These are phyloP conservation scores for Aspergillus neoniger DNA, from an alignment of 2,329 filamentous ascomycete species.

Conservation along the genomic window DNA sequence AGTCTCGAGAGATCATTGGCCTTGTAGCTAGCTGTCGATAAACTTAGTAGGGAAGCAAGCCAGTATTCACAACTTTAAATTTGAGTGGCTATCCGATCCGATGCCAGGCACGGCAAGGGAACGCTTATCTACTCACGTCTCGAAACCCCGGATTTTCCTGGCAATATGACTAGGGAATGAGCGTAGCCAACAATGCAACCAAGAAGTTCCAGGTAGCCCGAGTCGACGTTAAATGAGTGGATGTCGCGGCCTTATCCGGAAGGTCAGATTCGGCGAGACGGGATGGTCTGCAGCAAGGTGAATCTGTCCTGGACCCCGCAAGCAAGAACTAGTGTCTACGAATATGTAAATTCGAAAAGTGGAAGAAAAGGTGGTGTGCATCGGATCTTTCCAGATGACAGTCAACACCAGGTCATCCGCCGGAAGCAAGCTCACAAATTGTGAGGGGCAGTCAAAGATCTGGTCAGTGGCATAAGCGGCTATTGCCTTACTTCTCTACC, in stretches of 20 bases:
- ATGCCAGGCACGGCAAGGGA: constrained; percentile 9
- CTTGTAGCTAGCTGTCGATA: background rate
- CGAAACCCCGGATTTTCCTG: constrained; percentile 1
- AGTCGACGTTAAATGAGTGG: background rate
- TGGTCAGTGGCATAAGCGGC: background rate
- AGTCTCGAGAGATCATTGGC: background rate
- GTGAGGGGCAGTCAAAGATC: background rate
- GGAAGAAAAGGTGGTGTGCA: background rate
- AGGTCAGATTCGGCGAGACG: background rate
- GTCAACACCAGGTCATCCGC: background rate
- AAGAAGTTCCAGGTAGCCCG: background rate
- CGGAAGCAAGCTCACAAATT: background rate
- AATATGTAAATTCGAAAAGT: background rate
- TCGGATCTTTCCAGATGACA: constrained; percentile 2
- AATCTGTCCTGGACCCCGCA: background rate
- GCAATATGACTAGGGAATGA: background rate
- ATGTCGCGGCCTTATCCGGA: background rate
- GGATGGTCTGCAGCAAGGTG: background rate
- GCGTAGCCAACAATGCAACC: background rate
- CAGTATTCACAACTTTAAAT: background rate
- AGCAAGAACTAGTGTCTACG: background rate
- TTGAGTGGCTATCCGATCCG: constrained; percentile 10
- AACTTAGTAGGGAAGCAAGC: background rate
- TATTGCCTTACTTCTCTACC: background rate
- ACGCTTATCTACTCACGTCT: constrained; percentile 5